Conservation (phyloP, 1,139 yeast species). For the Kazachstania sp. region DNA sequence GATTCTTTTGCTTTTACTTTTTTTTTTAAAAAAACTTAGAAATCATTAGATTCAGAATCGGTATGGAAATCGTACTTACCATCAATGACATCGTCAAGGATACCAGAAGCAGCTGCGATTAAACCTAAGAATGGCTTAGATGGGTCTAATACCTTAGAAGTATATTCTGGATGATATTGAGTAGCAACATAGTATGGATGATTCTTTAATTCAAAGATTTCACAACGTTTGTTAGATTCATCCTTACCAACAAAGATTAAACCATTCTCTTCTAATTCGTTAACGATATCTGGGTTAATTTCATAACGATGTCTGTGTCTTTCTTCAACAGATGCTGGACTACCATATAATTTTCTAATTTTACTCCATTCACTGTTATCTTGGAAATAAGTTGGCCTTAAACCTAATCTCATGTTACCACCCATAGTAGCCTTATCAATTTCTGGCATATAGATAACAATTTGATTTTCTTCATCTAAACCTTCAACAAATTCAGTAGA, state of each 20-base stretch:
- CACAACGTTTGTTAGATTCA: conserved; percentile 87
- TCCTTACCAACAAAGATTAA: conserved; percentile 88
- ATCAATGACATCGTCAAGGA: conserved; percentile 12
- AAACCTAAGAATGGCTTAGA: conserved; percentile 94
- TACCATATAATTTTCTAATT: conserved; percentile 76
- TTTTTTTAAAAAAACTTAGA: not conserved
- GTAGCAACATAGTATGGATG: conserved; percentile 94
- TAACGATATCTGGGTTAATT: conserved; percentile 78
- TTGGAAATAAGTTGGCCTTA: conserved; percentile 80
- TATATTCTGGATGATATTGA: conserved; percentile 97
- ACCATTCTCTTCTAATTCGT: conserved; percentile 64
- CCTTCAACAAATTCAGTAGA: conserved; percentile 76
- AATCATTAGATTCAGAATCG: conserved; percentile 7
- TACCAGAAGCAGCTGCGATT: conserved; percentile 57
- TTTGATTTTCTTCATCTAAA: conserved; percentile 52
- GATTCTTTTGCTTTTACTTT: not conserved
- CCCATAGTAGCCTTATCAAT: conserved; percentile 93
- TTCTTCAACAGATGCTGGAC: conserved; percentile 61
- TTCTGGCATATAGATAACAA: conserved; percentile 97
- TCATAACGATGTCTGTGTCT: conserved; percentile 99
- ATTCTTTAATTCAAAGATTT: conserved; percentile 65
- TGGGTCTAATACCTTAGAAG: conserved; percentile 92
- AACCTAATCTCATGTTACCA: conserved; percentile 98
- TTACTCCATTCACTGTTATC: conserved; percentile 59
- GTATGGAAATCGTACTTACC: conserved; percentile 12